Base-by-base conservation (phyloP, 352 stramenopile species). In the Phytophthora pluvialis region DNA sequence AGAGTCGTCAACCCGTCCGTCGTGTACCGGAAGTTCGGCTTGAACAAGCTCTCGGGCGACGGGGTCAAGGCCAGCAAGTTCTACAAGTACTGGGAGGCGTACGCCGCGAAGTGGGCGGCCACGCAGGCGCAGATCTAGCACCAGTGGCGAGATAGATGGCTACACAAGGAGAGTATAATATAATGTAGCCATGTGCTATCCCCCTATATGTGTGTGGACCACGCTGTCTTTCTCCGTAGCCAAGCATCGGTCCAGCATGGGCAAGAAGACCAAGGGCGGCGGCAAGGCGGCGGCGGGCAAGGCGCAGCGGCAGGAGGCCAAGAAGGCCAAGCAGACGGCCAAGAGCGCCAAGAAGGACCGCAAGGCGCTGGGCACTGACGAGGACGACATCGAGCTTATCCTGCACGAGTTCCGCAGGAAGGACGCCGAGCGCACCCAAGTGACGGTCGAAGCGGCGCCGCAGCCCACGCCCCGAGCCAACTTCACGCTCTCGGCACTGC, bases 311-410 rank as follows among this genome's bases (percentile, higher is more conserved):
- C 86, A 89, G 53, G 84, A 91, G 62, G 77, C 71, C 21, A 94
- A 93, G 76, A 94, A 94, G 73, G 81, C 78, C 69, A 95, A 96
- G 64, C 86, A 95, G 73, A 72, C 50, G 28, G 73, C 81, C 25
- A 92, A 91, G 49, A 69, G 80, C 26, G 72, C 78, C 45, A 94
- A 93, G 73, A 94, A 93, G 49, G 88, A 93, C 54, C 75, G 81
- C 59, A 93, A 94, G 68, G 77, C 80, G 52, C 46, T 80, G 32
- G 87, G 88, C 18, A 82, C 88, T 2, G 83, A 91, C 3, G 87
- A 95, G 44, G 83, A 94, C 32, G 83, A 95, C 50, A 94, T 94
- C 43, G 87, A 94, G 57, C 53, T 90, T 29, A 82, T 95, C 15
- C 56, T 95, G 60, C 70, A 86, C 35, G 87, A 95, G 60, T 91